Conservation (phyloP, 2,329 filamentous ascomycete genomes). For the Colletotrichum sp. region DNA sequence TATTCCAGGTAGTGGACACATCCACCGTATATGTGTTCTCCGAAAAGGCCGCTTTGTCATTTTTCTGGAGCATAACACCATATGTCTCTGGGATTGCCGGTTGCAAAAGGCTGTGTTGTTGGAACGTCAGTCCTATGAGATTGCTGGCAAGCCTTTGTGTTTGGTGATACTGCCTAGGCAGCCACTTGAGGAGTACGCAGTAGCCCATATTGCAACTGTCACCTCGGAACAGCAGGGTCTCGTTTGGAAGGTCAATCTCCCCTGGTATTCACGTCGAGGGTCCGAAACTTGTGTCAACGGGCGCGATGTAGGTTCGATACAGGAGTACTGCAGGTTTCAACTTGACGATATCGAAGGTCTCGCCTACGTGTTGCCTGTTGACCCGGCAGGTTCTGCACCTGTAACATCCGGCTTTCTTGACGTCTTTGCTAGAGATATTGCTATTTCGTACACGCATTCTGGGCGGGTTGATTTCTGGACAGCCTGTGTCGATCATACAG, state of each 20-base stretch:
- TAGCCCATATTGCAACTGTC: slow-evolving; percentile 80
- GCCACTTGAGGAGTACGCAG: slow-evolving; percentile 58
- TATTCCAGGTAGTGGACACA: slow-evolving; percentile 70
- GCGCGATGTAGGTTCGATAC: slow-evolving; percentile 46
- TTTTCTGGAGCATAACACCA: slow-evolving; percentile 73
- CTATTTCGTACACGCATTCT: slow-evolving; percentile 79
- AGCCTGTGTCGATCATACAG: slow-evolving; percentile 68
- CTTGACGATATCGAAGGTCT: slow-evolving; percentile 64
- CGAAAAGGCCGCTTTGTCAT: slow-evolving; percentile 79
- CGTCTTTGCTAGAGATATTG: slow-evolving; percentile 83
- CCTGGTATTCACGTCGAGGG: slow-evolving; percentile 42
- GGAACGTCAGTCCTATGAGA: slow-evolving; percentile 59
- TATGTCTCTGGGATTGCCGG: slow-evolving; percentile 83
- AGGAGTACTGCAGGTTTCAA: slow-evolving; percentile 74
- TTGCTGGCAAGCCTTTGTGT: slow-evolving; percentile 77
- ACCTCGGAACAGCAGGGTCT: slow-evolving; percentile 79
- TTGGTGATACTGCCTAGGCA: slow-evolving; percentile 73
- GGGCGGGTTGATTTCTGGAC: slow-evolving; percentile 87
- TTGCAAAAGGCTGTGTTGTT: slow-evolving; percentile 62
- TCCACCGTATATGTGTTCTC: slow-evolving; percentile 80
- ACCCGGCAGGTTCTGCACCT: slow-evolving; percentile 78
- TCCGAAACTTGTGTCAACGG: slow-evolving; percentile 32
- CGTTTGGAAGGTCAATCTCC: slow-evolving; percentile 78
- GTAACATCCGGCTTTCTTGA: slow-evolving; percentile 81
- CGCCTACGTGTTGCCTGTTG: slow-evolving; percentile 77